A percentile compares a stretch with the other conserved stretches of the same genome.
Evolutionary conservation across 1,139 yeast genomes (phyloP).

Genomic region (Protomyces inundatus): DNA sequence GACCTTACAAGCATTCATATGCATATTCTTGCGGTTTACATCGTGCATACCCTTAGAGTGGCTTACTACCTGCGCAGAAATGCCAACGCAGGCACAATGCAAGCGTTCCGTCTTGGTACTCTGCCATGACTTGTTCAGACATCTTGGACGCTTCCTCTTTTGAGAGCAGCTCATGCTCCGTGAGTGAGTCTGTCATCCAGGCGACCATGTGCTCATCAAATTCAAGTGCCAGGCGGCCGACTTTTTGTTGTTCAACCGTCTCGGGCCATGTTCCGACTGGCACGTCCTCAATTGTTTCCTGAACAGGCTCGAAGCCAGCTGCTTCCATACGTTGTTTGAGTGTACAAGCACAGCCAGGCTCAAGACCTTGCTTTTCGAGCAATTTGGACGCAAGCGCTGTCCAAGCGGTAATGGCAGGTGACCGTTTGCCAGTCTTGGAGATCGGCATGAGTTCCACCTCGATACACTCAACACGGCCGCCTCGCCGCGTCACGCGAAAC

Average conservation of each 20-base stretch:
- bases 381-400: neutral
- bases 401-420: neutral
- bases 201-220: slow-evolving; percentile 11
- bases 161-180: neutral
- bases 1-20: no score
- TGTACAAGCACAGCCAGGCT: neutral
- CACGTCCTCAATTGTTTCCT: slow-evolving; percentile 21
- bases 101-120: neutral
- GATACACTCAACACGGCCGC: slow-evolving; percentile 28
- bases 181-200: slow-evolving; percentile 1
- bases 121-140: neutral
- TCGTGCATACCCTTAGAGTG: neutral
- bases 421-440: neutral
- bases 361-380: neutral
- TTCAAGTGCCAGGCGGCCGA: slow-evolving; percentile 26
- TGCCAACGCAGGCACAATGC: slow-evolving; percentile 9
- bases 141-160: neutral
- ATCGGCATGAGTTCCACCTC: slow-evolving; percentile 23
- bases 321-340: slow-evolving; percentile 1
- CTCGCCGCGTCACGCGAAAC: slow-evolving; percentile 26
- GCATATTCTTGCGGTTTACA: no score
- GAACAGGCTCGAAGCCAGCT: slow-evolving; percentile 22
- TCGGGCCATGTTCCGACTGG: slow-evolving; percentile 28
- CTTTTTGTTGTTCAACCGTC: slow-evolving; percentile 8
- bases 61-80: slow-evolving; percentile 8